Percentiles rank a stretch among this genome's conserved stretches.
Evolutionary conservation across 768 basidiomycete species (phyloP).

Genomic region (Psilocybe sp.): DNA sequence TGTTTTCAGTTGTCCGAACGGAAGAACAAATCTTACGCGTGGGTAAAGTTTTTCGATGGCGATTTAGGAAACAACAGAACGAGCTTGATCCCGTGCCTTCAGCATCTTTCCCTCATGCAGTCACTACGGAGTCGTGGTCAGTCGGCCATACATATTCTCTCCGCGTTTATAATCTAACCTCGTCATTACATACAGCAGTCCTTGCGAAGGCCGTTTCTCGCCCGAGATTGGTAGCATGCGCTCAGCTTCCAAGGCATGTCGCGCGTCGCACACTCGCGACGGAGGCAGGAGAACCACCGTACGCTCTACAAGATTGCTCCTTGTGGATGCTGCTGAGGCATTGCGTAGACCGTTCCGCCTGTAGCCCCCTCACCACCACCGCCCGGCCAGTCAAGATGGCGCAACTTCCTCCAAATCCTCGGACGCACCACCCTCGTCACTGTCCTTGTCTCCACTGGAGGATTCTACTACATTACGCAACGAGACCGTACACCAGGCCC

Average conservation of each 20-base stretch:
- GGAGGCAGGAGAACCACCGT: conserved; percentile 2
- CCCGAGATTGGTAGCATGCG: conserved; percentile 16
- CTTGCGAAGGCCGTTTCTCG: conserved; percentile 27
- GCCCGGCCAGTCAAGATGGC: conserved; percentile 37
- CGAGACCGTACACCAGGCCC: conserved; percentile 78
- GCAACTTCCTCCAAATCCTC: conserved; percentile 50
- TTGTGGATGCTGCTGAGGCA: background rate
- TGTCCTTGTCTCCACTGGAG: conserved; percentile 53
- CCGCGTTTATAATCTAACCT: no score
- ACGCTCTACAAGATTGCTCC: background rate
- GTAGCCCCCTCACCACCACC: conserved; percentile 18
- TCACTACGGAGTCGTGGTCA: conserved; percentile 25
- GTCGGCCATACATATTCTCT: no score
- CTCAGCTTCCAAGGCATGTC: conserved; percentile 7
- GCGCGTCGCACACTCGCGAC: conserved; percentile 13
- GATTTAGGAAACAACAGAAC: no score
- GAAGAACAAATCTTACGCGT: no score
- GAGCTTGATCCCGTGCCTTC: background rate
- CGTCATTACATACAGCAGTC: no score
- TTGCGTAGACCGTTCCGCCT: conserved; percentile 10
- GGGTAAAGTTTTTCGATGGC: no score
- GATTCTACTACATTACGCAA: conserved; percentile 75
- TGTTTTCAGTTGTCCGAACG: no score
- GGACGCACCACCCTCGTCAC: conserved; percentile 76
- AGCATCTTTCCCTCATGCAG: conserved; percentile 21